phyloP scores from a whole-genome alignment of 2,329 filamentous ascomycete species.

The Pestalotiopsis sp. region DNA sequence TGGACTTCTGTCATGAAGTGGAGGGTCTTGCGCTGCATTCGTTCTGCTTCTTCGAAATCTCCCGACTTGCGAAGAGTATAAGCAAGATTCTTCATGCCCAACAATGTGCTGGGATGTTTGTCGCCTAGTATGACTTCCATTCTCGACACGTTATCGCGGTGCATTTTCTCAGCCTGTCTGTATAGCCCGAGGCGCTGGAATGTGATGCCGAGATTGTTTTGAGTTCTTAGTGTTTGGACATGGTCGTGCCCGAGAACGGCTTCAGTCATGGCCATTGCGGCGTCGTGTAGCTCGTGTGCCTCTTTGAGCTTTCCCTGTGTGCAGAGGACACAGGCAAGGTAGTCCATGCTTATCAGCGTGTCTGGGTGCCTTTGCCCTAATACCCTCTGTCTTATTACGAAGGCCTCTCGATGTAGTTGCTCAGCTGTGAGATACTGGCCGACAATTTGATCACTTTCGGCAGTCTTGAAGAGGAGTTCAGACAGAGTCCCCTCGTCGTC shows the following conservation, averaged over 20 bases:
- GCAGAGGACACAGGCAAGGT: not conserved
- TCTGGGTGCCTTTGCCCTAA: not conserved
- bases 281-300: not conserved
- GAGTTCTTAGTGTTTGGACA: not conserved
- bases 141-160: not conserved
- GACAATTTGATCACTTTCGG: not conserved
- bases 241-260: not conserved
- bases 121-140: not conserved
- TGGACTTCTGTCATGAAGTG: not conserved
- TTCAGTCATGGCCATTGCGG: not conserved
- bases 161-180: not conserved
- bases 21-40: not conserved
- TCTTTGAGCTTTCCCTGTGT: not conserved
- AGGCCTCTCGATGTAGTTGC: not conserved
- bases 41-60: not conserved
- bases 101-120: not conserved
- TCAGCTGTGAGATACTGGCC: constrained; percentile 1
- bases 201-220: not conserved
- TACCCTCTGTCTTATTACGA: not conserved
- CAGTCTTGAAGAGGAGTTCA: not conserved
- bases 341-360: not conserved
- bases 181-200: not conserved
- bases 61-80: not conserved
- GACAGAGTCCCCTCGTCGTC: not conserved
- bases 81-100: not conserved